Percentiles rank a stretch among this genome's conserved stretches.
phyloP scores from a whole-genome alignment of 768 basidiomycete species.

The Rhodotorula babjevae region DNA sequence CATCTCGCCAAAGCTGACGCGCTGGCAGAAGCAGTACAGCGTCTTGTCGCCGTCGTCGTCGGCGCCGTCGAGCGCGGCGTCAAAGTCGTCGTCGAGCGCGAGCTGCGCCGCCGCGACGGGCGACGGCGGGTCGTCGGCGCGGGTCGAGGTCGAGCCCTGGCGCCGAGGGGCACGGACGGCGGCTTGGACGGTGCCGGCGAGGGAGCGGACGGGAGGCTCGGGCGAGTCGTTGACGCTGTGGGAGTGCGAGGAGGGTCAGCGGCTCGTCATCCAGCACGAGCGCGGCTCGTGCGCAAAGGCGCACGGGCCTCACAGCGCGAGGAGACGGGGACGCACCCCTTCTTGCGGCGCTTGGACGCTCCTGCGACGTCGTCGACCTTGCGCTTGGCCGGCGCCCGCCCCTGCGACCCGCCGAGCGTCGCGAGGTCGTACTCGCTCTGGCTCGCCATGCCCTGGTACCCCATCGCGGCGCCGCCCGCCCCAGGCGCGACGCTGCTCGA shows the following conservation, averaged over 20 bases:
- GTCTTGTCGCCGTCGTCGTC: conserved; percentile 37
- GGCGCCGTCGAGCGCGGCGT: conserved; percentile 18
- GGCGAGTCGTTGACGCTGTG: conserved; percentile 25
- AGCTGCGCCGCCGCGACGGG: background rate
- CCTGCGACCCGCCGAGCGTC: conserved; percentile 12
- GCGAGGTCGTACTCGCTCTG: conserved; percentile 8
- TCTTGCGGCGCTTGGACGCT: conserved; percentile 31
- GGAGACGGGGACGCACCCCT: conserved; percentile 33
- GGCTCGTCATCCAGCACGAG: too few relatives aligned
- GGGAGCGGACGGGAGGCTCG: conserved; percentile 18
- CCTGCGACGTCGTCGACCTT: conserved; percentile 23
- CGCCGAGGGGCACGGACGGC: conserved; percentile 16
- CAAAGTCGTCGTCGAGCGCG: conserved; percentile 23
- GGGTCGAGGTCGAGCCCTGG: conserved; percentile 10
- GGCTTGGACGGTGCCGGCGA: conserved; percentile 3
- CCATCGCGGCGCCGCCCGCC: background rate
- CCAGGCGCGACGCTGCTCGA: conserved; percentile 9
- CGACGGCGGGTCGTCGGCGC: conserved; percentile 8
- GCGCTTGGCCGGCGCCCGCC: conserved; percentile 19
- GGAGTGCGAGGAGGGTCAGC: background rate
- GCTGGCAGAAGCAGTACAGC: conserved; percentile 38
- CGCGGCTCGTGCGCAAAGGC: too few relatives aligned
- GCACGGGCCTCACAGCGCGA: too few relatives aligned
- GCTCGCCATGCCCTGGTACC: background rate
- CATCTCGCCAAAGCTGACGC: conserved; percentile 40